A percentile compares a stretch with the other conserved stretches of the same genome.
Conservation (phyloP, 108 stramenopile genomes). For the Craspedostauros australis region DNA sequence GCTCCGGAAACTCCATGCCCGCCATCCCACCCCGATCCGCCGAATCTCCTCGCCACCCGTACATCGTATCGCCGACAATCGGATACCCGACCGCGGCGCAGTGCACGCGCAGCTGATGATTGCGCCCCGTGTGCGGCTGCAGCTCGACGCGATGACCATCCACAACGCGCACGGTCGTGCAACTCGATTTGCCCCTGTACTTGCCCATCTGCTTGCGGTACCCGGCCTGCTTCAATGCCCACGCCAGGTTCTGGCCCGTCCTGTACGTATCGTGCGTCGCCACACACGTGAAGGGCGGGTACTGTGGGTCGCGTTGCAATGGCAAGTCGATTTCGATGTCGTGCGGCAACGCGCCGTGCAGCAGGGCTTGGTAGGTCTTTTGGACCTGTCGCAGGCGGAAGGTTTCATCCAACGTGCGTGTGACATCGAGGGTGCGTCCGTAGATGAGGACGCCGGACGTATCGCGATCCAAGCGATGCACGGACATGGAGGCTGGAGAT, state of each 20-base stretch:
- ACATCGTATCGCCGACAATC: conserved; percentile 78
- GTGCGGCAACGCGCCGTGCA: conserved; percentile 55
- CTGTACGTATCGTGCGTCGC: conserved; percentile 52
- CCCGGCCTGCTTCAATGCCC: conserved; percentile 50
- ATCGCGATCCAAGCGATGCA: conserved; percentile 84
- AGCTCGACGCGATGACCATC: conserved; percentile 40
- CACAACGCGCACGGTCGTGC: conserved; percentile 53
- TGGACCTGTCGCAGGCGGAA: conserved; percentile 47
- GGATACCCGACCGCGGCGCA: conserved; percentile 82
- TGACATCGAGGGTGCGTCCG: conserved; percentile 31
- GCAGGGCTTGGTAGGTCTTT: conserved; percentile 64
- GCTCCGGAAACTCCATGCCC: neutral
- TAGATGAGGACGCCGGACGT: conserved; percentile 73
- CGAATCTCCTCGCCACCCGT: conserved; percentile 68
- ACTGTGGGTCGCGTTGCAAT: conserved; percentile 65
- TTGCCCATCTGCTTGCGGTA: conserved; percentile 63
- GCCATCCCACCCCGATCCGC: conserved; percentile 36
- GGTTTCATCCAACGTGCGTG: conserved; percentile 40
- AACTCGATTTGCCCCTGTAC: conserved; percentile 64
- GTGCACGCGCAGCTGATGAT: conserved; percentile 85
- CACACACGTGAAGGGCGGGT: conserved; percentile 82
- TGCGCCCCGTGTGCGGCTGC: conserved; percentile 63
- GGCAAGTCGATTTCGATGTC: conserved; percentile 69
- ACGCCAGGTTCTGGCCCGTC: conserved; percentile 40
- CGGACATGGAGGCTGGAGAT: conserved; percentile 57